phyloP scores from a whole-genome alignment of 768 basidiomycete species.

The Suillus spraguei region DNA sequence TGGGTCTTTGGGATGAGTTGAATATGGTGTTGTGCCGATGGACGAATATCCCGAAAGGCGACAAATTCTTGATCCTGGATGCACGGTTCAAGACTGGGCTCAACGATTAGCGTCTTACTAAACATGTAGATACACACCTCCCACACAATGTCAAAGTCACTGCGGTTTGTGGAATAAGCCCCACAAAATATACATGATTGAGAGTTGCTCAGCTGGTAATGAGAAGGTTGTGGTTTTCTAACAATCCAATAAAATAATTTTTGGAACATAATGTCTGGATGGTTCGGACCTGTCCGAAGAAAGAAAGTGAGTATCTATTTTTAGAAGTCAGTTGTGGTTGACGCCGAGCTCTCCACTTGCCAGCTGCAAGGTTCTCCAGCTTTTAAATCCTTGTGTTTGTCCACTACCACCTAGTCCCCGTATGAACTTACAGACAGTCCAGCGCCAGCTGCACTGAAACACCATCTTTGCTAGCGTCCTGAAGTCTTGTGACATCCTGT shows the following conservation, averaged over 20 bases:
- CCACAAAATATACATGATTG: constrained; percentile 43
- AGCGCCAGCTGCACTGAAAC: constrained; percentile 5
- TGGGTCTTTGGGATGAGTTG: constrained; percentile 55
- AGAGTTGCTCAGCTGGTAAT: not conserved
- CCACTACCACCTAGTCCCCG: not conserved
- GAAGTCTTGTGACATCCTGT: not conserved
- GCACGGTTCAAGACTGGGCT: not conserved
- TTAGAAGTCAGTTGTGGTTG: constrained; percentile 11
- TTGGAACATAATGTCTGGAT: constrained; percentile 4
- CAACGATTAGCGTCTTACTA: not conserved
- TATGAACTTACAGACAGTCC: not conserved
- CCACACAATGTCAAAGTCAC: constrained; percentile 50
- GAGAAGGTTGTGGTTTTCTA: constrained; percentile 1
- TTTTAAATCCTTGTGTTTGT: not conserved
- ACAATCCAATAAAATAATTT: constrained; percentile 17
- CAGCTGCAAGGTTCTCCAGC: constrained; percentile 5
- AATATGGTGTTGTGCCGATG: constrained; percentile 51
- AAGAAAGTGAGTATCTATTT: constrained; percentile 4
- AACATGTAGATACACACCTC: constrained; percentile 38
- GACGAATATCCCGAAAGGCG: constrained; percentile 54
- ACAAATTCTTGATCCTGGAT: constrained; percentile 48
- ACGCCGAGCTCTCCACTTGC: constrained; percentile 1
- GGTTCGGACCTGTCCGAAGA: not conserved
- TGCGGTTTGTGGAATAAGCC: constrained; percentile 36
- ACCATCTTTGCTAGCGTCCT: not conserved